A percentile compares a stretch with the other conserved stretches of the same genome.
Evolutionary conservation across 768 basidiomycete species (phyloP).

Genomic region (Crepidotus variabilis): DNA sequence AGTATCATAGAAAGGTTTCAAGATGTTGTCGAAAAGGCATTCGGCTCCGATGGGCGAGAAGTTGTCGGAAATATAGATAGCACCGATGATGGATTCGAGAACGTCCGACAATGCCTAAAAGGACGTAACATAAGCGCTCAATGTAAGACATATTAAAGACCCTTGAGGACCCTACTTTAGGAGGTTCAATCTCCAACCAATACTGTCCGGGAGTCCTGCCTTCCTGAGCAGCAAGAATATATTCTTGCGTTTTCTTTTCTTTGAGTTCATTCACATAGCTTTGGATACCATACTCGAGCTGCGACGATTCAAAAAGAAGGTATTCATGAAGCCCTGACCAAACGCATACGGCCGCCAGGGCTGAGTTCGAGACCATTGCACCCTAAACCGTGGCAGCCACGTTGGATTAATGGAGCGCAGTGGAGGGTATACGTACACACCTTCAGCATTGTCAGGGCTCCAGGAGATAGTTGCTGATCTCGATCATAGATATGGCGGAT

Average conservation of each 20-base stretch:
- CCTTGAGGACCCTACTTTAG: slow-evolving; percentile 50
- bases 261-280: slow-evolving; percentile 49
- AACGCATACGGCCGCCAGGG: slow-evolving; percentile 74
- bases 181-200: slow-evolving; percentile 74
- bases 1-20: slow-evolving; percentile 77
- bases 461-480: slow-evolving; percentile 63
- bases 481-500: slow-evolving; percentile 66
- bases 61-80: slow-evolving; percentile 73
- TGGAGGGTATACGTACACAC: slow-evolving; percentile 27
- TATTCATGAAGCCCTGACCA: slow-evolving; percentile 61
- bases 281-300: slow-evolving; percentile 46
- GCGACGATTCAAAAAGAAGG: slow-evolving; percentile 54
- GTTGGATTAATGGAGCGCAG: slow-evolving; percentile 9
- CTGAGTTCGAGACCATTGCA: slow-evolving; percentile 82
- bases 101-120: slow-evolving; percentile 71
- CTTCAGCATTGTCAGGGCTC: slow-evolving; percentile 77
- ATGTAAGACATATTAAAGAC: neutral
- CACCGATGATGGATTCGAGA: slow-evolving; percentile 77
- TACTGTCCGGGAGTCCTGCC: slow-evolving; percentile 59
- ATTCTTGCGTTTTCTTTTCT: slow-evolving; percentile 44
- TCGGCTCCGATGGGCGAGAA: slow-evolving; percentile 61
- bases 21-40: slow-evolving; percentile 59
- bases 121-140: slow-evolving; percentile 6
- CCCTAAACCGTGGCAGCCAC: slow-evolving; percentile 39
- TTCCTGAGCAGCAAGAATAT: slow-evolving; percentile 42